Base-by-base conservation (phyloP, 176 grass and related monocot species). In the Olyra latifolia region DNA sequence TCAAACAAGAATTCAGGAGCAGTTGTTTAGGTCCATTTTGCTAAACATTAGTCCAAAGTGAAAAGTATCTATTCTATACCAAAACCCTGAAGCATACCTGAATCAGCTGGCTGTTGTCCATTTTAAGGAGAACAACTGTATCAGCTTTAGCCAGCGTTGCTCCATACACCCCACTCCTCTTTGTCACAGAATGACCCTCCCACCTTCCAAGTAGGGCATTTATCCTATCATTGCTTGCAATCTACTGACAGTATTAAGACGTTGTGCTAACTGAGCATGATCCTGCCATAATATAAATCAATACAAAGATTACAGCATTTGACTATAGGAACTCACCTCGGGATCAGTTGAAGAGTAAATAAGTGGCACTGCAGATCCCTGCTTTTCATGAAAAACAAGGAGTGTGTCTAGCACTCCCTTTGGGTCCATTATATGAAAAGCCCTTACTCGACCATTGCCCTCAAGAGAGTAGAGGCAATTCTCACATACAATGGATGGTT, bases 371-470 rank as follows among this genome's bases (percentile, higher is more conserved):
- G 69, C 8, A 70, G 86, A 62, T 62, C 86, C 90, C 69, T 74
- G 80, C 47, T 82, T 91, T 86, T 99, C 96, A 78, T 91, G 68
- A 72, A 99, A 99, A 86, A 99, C 20, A 81, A 93, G 75, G 76
- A 99, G 83, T 61, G 88, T 99, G 19, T 99, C 90, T 8, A 99
- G 81, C 71, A 93, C 62, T 53, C 92, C 96, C 38, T 93, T 95
- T 72, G 92, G 96, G 58, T 99, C 92, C 90, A 91, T 85, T 81
- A 95, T 84, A 72, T 99, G 96, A 81, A 99, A 99, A 41, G 92
- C 90, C 75, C 96, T 95, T 75, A 90, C 78, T 86, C 96, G 82
- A 17, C 88, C 83, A 81, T 99, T 85, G 43, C 86, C 88, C 43
- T 91, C 70, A 28, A 93, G 81, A 71, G 96, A 98, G 84, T 95